Conservation (phyloP, 1,284 basidiomycete species). For the Naganishia liquefaciens region DNA sequence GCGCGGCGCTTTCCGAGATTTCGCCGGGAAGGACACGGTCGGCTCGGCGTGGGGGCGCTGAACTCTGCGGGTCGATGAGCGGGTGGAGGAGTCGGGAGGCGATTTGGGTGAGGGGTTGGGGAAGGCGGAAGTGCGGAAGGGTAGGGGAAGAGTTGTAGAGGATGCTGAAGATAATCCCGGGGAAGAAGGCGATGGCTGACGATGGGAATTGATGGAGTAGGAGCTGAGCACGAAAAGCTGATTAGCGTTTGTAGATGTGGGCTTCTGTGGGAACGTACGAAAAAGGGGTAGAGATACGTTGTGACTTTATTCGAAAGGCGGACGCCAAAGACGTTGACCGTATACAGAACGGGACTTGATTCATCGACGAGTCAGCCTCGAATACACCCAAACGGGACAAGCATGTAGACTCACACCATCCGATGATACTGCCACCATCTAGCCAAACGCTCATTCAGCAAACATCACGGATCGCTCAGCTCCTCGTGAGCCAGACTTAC, state of each 20-base stretch:
- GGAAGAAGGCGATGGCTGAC: slow-evolving; percentile 13
- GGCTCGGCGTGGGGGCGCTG: slow-evolving; percentile 60
- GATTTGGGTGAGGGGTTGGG: slow-evolving; percentile 61
- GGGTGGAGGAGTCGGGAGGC: slow-evolving; percentile 62
- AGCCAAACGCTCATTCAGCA: no score
- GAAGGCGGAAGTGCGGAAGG: slow-evolving; percentile 72
- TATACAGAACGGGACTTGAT: slow-evolving; percentile 65
- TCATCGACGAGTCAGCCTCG: neutral
- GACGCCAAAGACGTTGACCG: slow-evolving; percentile 72
- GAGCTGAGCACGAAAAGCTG: slow-evolving; percentile 3
- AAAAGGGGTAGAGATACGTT: slow-evolving; percentile 63
- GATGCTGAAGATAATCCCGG: slow-evolving; percentile 26
- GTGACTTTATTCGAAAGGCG: slow-evolving; percentile 72
- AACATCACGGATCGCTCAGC: no score
- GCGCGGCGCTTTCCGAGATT: slow-evolving; percentile 42
- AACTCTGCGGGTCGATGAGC: slow-evolving; percentile 60
- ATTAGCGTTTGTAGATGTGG: neutral
- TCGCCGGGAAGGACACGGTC: slow-evolving; percentile 65
- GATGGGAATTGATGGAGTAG: slow-evolving; percentile 32
- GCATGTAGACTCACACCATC: slow-evolving; percentile 57
- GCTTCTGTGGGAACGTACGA: slow-evolving; percentile 58
- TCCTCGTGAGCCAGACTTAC: slow-evolving; percentile 37
- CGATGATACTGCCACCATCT: slow-evolving; percentile 78
- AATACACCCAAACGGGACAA: neutral
- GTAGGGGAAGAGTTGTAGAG: slow-evolving; percentile 33